These are phyloP conservation scores for Phytophthora sp. DNA, from an alignment of 352 stramenopile genomes.

Conservation along the genomic window DNA sequence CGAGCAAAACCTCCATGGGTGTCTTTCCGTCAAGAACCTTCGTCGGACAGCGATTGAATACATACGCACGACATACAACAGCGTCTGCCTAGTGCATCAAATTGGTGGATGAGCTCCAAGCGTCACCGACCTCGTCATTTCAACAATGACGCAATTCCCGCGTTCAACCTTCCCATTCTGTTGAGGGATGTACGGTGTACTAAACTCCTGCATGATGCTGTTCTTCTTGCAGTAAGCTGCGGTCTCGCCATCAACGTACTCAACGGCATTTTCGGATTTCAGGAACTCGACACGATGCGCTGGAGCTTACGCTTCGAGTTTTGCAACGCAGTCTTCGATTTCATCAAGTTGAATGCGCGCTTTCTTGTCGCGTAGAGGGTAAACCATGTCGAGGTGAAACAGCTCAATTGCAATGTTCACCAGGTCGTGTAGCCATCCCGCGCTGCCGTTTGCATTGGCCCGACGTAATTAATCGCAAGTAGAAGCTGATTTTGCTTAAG, in stretches of 20 bases:
- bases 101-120: constrained; percentile 8
- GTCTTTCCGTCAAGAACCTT: constrained; percentile 16
- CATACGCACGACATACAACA: constrained; percentile 16
- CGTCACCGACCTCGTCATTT: constrained; percentile 1
- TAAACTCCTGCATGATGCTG: constrained; percentile 12
- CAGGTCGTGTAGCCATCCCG: constrained; percentile 5
- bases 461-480: constrained; percentile 17
- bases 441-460: constrained; percentile 6
- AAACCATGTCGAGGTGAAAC: constrained; percentile 14
- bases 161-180: constrained; percentile 14
- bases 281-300: neutral
- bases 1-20: constrained; percentile 11
- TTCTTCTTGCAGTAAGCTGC: constrained; percentile 10
- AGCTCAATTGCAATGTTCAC: constrained; percentile 1
- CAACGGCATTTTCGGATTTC: constrained; percentile 4
- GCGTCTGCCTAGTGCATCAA: constrained; percentile 10
- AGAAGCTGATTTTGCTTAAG: constrained; percentile 16
- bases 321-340: constrained; percentile 6
- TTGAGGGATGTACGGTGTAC: neutral
- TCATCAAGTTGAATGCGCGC: neutral
- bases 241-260: neutral
- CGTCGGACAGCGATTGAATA: constrained; percentile 15
- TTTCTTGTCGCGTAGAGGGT: constrained; percentile 5
- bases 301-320: constrained; percentile 4
- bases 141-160: constrained; percentile 10